Conservation (phyloP, 176 grass and related monocot species). For the Neostapfia colusana region DNA sequence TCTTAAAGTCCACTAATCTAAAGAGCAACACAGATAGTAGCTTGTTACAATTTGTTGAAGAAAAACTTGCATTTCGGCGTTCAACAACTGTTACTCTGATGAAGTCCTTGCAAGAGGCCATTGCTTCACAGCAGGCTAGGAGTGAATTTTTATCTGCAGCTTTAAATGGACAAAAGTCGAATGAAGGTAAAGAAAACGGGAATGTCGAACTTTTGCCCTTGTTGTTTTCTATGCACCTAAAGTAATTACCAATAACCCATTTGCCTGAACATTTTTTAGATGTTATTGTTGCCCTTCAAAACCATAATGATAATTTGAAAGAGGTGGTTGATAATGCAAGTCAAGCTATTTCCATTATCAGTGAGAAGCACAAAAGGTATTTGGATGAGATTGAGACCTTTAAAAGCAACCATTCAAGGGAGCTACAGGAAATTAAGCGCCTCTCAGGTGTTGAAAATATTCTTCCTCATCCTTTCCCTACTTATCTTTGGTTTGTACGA, state of each 20-base stretch:
- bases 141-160: conserved; percentile 62
- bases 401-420: conserved; percentile 52
- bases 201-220: background rate
- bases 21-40: conserved; percentile 37
- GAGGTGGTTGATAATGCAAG: conserved; percentile 65
- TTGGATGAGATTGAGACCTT: conserved; percentile 69
- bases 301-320: conserved; percentile 71
- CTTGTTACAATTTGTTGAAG: conserved; percentile 55
- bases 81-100: conserved; percentile 68
- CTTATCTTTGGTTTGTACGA: conserved; percentile 13
- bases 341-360: conserved; percentile 63
- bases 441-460: conserved; percentile 68
- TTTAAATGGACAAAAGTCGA: conserved; percentile 58
- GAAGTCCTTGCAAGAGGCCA: conserved; percentile 72
- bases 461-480: conserved; percentile 18
- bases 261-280: conserved; percentile 49
- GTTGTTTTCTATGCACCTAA: background rate
- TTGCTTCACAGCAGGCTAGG: conserved; percentile 62
- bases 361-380: conserved; percentile 65
- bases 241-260: conserved; percentile 1
- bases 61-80: conserved; percentile 68
- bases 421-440: conserved; percentile 73
- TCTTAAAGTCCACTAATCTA: conserved; percentile 52
- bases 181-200: conserved; percentile 59
- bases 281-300: conserved; percentile 69